Base-by-base conservation (phyloP, 2,329 filamentous ascomycete species). In the Trichoderma sp. region DNA sequence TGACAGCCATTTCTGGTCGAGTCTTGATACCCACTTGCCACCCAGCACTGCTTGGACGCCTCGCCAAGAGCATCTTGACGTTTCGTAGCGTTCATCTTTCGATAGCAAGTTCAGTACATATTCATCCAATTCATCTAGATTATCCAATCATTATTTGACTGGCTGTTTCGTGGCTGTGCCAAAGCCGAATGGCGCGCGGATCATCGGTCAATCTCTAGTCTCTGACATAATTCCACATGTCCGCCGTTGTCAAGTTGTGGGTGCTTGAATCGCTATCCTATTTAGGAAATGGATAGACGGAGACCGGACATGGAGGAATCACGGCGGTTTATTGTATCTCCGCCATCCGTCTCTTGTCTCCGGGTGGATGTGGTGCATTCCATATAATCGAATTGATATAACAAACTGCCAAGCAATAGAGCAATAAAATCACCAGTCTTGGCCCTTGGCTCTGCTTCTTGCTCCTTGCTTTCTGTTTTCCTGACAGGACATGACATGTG, bases 121-220 rank as follows among this genome's bases (percentile, higher is more conserved):
- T 59, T 71, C 31, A 27, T 38, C 45, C 50, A 12, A 24, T 56
- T 56, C 5, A 3, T 68, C 21, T n/a, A 4, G 66, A 27, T 21
- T 29, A 56, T 33, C 50, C 68, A 71, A 72, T 72, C 68, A 72
- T 72, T 16, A 27, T 24, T 18, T n/a, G 18, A n/a, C 59, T 31
- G 27, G 50, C 29, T 63, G 33, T 63, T 71, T 33, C 38, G 71
- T 65, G 71, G 71, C 71, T 65, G 71, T 73, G 71, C 41, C 41
- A 21, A 53, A 21, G 8, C 24, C 59, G 27, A 29, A 31, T 63
- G 68, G 56, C 45, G 56, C 24, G 56, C 68, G 69, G 38, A 64
- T 64, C 59, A 64, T 64, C 31, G 38, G 16, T 33, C 65, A n/a
- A 16, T 31, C 6, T 16, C n/a, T 53, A 14, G 65, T 45, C 65